Percentiles rank a stretch among this genome's conserved stretches.
Evolutionary conservation across 257 asterid species (phyloP).

Genomic region (Perilla frutescens): DNA sequence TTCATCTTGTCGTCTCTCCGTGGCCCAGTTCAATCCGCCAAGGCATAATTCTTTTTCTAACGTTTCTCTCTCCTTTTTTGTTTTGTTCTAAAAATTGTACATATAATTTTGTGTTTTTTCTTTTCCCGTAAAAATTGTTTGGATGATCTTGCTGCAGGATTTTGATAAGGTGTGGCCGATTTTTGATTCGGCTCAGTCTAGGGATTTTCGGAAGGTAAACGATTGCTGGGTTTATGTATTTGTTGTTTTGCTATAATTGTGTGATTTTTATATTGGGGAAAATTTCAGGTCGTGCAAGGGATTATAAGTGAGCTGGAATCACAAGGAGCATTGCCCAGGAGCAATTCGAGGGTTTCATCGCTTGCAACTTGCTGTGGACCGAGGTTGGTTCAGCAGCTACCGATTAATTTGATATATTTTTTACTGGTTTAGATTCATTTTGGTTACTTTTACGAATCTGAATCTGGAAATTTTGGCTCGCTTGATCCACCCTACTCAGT

Average conservation of each 20-base stretch:
- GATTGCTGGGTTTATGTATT: constrained; percentile 17
- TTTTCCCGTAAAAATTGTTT: not conserved
- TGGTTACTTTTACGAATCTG: not conserved
- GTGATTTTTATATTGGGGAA: constrained; percentile 21
- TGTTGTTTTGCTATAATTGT: constrained; percentile 20
- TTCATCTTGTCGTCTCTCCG: constrained; percentile 94
- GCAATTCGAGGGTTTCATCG: constrained; percentile 99
- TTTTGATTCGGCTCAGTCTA: constrained; percentile 98
- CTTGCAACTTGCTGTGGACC: constrained; percentile 99
- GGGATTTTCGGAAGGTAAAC: constrained; percentile 95
- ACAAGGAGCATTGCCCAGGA: constrained; percentile 98
- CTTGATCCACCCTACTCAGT: constrained; percentile 4
- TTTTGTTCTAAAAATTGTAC: not conserved
- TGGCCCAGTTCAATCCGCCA: constrained; percentile 96
- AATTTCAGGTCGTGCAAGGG: constrained; percentile 87
- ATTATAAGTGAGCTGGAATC: constrained; percentile 97
- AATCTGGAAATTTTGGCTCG: constrained; percentile 23
- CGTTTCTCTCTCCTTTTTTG: not conserved
- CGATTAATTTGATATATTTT: constrained; percentile 9
- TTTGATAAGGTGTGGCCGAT: constrained; percentile 99
- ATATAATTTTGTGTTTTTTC: not conserved
- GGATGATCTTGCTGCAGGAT: constrained; percentile 63
- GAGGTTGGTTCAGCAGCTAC: constrained; percentile 58
- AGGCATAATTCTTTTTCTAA: constrained; percentile 45
- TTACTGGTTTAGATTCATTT: constrained; percentile 16